Percentiles rank a stretch among this genome's conserved stretches.
These are phyloP conservation scores for Castanea mollissima DNA, from an alignment of 306 rosid species.

Conservation along the genomic window DNA sequence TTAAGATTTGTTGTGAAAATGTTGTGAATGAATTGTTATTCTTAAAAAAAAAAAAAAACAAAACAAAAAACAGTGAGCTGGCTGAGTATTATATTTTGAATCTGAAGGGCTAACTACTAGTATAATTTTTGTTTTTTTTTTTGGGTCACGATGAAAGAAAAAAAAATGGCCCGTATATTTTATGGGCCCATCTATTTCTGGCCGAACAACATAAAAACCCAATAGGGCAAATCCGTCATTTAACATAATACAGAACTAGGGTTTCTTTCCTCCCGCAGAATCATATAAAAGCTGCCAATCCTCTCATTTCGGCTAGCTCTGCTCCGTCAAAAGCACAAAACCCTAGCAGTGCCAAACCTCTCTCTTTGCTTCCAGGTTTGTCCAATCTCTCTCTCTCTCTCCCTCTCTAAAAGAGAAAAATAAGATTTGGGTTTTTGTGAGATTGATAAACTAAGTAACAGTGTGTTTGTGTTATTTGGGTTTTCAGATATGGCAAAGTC, in stretches of 20 bases:
- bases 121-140: too few relatives aligned
- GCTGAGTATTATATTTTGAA: too few relatives aligned
- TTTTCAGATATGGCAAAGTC: conserved; percentile 95
- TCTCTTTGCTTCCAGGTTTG: conserved; percentile 14
- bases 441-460: background rate
- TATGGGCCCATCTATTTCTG: too few relatives aligned
- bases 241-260: conserved; percentile 20
- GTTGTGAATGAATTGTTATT: too few relatives aligned
- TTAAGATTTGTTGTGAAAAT: too few relatives aligned
- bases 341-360: conserved; percentile 18
- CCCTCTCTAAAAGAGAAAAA: background rate
- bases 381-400: background rate
- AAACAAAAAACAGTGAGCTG: too few relatives aligned
- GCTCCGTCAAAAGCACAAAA: background rate
- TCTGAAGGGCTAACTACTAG: too few relatives aligned
- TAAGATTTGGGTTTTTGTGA: background rate
- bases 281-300: conserved; percentile 1
- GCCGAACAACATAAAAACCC: background rate
- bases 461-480: background rate
- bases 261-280: conserved; percentile 28
- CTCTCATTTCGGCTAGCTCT: background rate
- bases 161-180: too few relatives aligned
- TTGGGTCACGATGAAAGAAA: too few relatives aligned
- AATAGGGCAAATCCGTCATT: conserved; percentile 33
- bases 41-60: too few relatives aligned